Evolutionary conservation across 768 basidiomycete genomes (phyloP).

Genomic region (Amylocystis lapponica): DNA sequence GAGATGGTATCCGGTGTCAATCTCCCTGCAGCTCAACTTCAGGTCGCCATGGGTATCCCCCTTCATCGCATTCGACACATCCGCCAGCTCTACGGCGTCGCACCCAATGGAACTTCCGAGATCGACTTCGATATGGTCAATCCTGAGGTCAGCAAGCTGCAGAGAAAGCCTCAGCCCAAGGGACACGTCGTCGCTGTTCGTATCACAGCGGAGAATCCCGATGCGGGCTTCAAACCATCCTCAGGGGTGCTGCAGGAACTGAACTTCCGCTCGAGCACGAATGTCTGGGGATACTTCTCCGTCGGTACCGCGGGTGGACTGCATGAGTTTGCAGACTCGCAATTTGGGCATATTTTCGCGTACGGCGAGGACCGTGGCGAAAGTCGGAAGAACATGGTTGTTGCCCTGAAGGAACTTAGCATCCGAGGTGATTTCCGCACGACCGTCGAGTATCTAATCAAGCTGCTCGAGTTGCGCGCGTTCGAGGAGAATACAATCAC

Average conservation of each 20-base stretch:
- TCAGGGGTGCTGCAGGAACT: conserved; percentile 96
- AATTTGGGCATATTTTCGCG: conserved; percentile 99
- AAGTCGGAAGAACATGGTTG: conserved; percentile 98
- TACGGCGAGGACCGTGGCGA: conserved; percentile 95
- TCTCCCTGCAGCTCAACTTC: conserved; percentile 93
- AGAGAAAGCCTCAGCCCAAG: conserved; percentile 94
- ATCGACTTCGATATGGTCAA: conserved; percentile 97
- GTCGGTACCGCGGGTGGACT: conserved; percentile 93
- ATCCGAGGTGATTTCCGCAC: conserved; percentile 99
- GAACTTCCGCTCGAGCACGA: conserved; percentile 98
- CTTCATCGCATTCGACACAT: conserved; percentile 95
- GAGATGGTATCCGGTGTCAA: conserved; percentile 99
- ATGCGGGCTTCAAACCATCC: conserved; percentile 99
- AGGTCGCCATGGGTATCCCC: conserved; percentile 97
- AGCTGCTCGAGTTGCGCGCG: conserved; percentile 89
- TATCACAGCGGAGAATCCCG: conserved; percentile 98
- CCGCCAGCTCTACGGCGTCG: conserved; percentile 91
- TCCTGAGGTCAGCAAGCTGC: conserved; percentile 80
- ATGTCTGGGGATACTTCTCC: conserved; percentile 99
- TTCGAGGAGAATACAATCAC: conserved; percentile 98
- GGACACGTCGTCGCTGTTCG: conserved; percentile 99
- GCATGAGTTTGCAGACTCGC: conserved; percentile 98
- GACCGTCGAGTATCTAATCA: conserved; percentile 98
- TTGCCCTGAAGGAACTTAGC: conserved; percentile 95
- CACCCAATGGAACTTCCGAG: conserved; percentile 79